Evolutionary conservation across 208 protist genomes (phyloP).

Genomic region (Leishmania lainsoni): DNA sequence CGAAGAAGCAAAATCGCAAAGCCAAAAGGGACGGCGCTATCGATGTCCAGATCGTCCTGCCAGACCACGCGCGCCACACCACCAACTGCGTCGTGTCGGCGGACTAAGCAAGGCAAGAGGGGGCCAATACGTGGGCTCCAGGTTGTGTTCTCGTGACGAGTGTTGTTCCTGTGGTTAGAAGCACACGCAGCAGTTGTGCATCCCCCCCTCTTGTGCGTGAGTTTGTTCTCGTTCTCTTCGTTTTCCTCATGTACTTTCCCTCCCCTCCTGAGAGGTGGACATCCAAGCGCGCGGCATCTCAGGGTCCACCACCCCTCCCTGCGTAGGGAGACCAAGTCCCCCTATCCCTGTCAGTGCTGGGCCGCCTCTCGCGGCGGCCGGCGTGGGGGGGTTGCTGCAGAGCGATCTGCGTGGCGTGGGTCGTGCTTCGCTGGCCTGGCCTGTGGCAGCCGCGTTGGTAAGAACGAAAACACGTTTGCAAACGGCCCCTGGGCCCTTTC

Average conservation of each 20-base stretch:
- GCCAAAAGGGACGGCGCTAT: conserved; percentile 31
- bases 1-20: conserved; percentile 42
- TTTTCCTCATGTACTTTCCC: neutral
- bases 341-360: no score
- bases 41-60: conserved; percentile 68
- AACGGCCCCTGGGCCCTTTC: no score
- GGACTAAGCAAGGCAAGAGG: neutral
- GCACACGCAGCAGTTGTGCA: neutral
- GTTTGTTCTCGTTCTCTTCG: neutral
- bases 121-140: neutral
- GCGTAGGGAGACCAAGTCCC: no score
- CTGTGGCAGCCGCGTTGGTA: no score
- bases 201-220: neutral
- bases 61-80: conserved; percentile 42
- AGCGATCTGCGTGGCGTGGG: no score
- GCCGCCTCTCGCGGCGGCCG: no score
- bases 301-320: neutral
- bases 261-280: neutral
- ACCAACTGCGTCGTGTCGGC: conserved; percentile 17
- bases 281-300: neutral
- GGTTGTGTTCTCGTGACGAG: neutral
- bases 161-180: neutral
- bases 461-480: no score
- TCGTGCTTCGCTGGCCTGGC: no score
- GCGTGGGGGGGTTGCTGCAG: no score